A percentile compares a stretch with the other conserved stretches of the same genome.
These are phyloP conservation scores for Penicillium hordei DNA, from an alignment of 2,329 filamentous ascomycete species.

Conservation along the genomic window DNA sequence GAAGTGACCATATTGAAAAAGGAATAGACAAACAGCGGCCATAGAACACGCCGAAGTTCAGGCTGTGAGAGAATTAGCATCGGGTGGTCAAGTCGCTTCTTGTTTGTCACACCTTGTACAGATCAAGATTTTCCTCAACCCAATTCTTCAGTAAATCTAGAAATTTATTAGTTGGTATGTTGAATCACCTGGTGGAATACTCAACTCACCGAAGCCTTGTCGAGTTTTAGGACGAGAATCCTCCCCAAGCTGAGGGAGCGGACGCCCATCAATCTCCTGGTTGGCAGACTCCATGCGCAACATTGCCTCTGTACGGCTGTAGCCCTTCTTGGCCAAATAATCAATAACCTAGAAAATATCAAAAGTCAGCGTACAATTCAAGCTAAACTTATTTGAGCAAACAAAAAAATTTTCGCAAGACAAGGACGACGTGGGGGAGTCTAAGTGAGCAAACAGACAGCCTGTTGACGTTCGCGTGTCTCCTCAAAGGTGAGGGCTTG, in stretches of 20 bases:
- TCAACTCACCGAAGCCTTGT: slow-evolving; percentile 61
- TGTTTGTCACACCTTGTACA: slow-evolving; percentile 71
- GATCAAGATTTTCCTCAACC: slow-evolving; percentile 87
- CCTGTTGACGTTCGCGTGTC: neutral
- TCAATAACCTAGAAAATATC: slow-evolving; percentile 69
- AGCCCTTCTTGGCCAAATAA: slow-evolving; percentile 93
- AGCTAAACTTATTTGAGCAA: neutral
- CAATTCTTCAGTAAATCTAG: slow-evolving; percentile 70
- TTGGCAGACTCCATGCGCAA: slow-evolving; percentile 87
- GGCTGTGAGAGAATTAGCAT: slow-evolving; percentile 54
- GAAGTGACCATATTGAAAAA: slow-evolving; percentile 77
- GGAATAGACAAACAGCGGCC: slow-evolving; percentile 93
- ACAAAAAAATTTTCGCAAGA: neutral
- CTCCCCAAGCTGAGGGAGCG: slow-evolving; percentile 64
- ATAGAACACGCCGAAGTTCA: slow-evolving; percentile 81
- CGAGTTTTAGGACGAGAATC: slow-evolving; percentile 77
- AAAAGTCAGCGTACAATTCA: neutral
- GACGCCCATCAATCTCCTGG: slow-evolving; percentile 76
- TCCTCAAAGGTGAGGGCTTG: neutral
- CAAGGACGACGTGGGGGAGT: neutral
- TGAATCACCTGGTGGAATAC: neutral
- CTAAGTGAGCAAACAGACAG: neutral
- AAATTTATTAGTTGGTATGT: slow-evolving; percentile 1
- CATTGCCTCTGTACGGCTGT: slow-evolving; percentile 86
- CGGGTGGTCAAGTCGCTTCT: neutral